Base-by-base conservation (phyloP, 2,329 filamentous ascomycete species). In the Metarhizium anisopliae region DNA sequence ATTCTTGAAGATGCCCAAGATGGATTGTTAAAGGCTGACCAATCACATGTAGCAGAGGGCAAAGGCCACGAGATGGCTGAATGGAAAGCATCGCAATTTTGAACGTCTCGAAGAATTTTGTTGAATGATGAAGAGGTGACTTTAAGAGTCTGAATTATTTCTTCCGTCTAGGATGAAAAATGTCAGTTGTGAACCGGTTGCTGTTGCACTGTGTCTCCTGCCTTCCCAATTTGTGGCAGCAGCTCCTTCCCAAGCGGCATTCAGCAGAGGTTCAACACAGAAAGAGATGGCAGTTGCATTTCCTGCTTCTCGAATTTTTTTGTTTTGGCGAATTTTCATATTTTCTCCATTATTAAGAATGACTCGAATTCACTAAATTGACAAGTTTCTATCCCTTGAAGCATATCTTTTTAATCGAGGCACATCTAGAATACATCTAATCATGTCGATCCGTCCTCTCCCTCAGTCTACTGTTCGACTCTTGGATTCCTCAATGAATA, bases 401-500 rank as follows among this genome's bases (percentile, higher is more conserved):
- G 6, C 35, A 13, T 35, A 25, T 30, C 16, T 38, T 16, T 38
- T 16, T 14, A 35, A 35, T 35, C 32, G 13, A 13, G 32, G 13
- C 54, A 42, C 3, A 29, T 45, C 45, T 36, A 25, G 25, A 25
- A 11, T 35, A 35, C 32, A 35, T 50, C 42, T 57, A 16, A 63
- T 14, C 18, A 82, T 81, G 78, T 60, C 74, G 45, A 83, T 86
- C 56, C 64, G 67, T 55, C 65, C 73, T 25, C 72, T 86, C 7
- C 71, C 81, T 2, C 62, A 72, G 42, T 68, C 74, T 3, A 76
- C 79, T 14, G 72, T 78, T 25, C 77, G 78, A 50, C 77, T 81
- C 11, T 74, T 92, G 6, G 79, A 83, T 40, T 83, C 86, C 7
- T 75, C 81, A 2, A 75, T 84, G 61, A 76, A 78, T 50, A 77